Conservation (phyloP, 2,329 filamentous ascomycete species). For the Stemphylium lycopersici region DNA sequence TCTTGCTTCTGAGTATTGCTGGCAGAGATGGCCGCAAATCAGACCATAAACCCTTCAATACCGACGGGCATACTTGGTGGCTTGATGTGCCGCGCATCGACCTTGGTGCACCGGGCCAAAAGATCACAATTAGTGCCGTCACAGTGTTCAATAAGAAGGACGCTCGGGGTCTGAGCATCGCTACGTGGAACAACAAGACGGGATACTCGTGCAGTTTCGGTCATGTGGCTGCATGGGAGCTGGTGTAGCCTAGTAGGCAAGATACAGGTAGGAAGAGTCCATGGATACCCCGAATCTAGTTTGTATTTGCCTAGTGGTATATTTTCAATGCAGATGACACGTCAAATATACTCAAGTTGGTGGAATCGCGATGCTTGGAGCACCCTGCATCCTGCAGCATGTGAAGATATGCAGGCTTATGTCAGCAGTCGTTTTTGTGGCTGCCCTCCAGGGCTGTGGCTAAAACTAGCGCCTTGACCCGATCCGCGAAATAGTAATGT, state of each 20-base stretch:
- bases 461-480: constrained; percentile 10
- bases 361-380: neutral
- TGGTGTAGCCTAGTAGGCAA: constrained; percentile 46
- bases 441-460: constrained; percentile 4
- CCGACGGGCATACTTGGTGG: constrained; percentile 83
- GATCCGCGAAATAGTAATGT: constrained; percentile 15
- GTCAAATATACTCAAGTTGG: neutral
- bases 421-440: constrained; percentile 14
- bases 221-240: constrained; percentile 61
- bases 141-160: constrained; percentile 58
- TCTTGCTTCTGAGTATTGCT: constrained; percentile 71
- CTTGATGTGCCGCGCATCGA: constrained; percentile 66
- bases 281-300: constrained; percentile 2
- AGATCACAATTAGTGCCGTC: constrained; percentile 68
- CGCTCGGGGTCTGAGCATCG: constrained; percentile 58
- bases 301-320: neutral
- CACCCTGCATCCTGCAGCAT: constrained; percentile 4
- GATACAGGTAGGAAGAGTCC: neutral
- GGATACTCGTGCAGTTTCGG: constrained; percentile 51
- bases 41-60: constrained; percentile 70
- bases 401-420: constrained; percentile 6
- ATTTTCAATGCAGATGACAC: neutral
- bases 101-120: constrained; percentile 60
- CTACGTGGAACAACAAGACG: constrained; percentile 47
- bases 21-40: constrained; percentile 69